Percentiles rank a stretch among this genome's conserved stretches.
phyloP scores from a whole-genome alignment of 1,284 basidiomycete species.

The Stereum hirsutum region DNA sequence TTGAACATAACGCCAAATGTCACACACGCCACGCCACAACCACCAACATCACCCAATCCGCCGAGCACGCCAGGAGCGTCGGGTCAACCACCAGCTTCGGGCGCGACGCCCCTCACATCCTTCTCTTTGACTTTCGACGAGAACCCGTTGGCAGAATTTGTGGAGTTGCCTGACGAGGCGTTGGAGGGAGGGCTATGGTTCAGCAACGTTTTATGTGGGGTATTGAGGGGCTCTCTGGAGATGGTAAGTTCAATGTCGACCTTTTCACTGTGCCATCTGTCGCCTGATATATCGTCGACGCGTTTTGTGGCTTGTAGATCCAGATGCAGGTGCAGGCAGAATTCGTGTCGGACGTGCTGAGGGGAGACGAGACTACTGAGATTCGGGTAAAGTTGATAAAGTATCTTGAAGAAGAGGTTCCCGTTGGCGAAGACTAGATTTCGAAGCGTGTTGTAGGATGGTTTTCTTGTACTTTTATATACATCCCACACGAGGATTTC shows the following conservation, averaged over 20 bases:
- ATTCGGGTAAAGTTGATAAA: conserved; percentile 86
- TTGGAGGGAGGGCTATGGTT: conserved; percentile 93
- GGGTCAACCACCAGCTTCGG: conserved; percentile 19
- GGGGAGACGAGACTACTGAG: conserved; percentile 93
- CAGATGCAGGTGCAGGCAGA: conserved; percentile 93
- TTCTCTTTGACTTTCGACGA: conserved; percentile 90
- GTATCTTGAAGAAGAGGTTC: conserved; percentile 92
- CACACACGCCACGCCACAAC: conserved; percentile 50
- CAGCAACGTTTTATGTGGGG: conserved; percentile 92
- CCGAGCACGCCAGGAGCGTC: conserved; percentile 31
- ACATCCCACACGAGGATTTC: too few species aligned
- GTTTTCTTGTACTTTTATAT: not conserved
- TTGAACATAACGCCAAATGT: conserved; percentile 87
- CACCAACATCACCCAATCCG: conserved; percentile 34
- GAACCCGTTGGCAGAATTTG: conserved; percentile 95
- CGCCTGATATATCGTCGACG: conserved; percentile 2
- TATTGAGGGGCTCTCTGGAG: conserved; percentile 87
- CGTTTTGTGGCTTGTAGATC: conserved; percentile 42
- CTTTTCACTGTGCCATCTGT: conserved; percentile 16
- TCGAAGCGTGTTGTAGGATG: conserved; percentile 2
- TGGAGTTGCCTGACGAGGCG: conserved; percentile 91
- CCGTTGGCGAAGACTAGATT: conserved; percentile 68
- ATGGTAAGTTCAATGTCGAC: conserved; percentile 89
- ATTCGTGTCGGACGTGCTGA: conserved; percentile 85
- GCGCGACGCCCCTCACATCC: conserved; percentile 41